Conservation (phyloP, 352 stramenopile species). For the Pythium chondricola region DNA sequence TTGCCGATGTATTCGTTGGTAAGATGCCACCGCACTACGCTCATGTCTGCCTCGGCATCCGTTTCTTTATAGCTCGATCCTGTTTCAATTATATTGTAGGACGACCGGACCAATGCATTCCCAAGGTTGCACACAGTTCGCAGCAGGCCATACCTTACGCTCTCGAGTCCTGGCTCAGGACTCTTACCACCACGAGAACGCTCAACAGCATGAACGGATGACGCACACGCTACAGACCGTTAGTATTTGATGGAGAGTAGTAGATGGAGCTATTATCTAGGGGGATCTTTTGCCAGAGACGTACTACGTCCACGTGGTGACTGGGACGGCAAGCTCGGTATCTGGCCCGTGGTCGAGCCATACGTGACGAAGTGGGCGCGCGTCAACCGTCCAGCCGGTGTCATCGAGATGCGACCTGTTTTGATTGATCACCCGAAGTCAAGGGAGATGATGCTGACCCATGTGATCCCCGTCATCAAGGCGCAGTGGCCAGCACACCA, state of each 20-base stretch:
- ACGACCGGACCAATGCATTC: neutral
- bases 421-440: neutral
- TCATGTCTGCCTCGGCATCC: constrained; percentile 2
- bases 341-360: constrained; percentile 1
- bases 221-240: too few species aligned
- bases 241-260: too few species aligned
- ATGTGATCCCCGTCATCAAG: constrained; percentile 1
- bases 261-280: too few species aligned
- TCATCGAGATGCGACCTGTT: neutral
- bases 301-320: constrained; percentile 2
- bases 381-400: neutral
- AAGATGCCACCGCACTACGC: constrained; percentile 14
- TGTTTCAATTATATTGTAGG: constrained; percentile 14
- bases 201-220: too few species aligned
- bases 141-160: constrained; percentile 16
- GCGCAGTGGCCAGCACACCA: neutral
- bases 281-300: too few species aligned
- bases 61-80: neutral
- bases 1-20: constrained; percentile 19
- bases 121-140: constrained; percentile 20
- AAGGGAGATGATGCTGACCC: neutral
- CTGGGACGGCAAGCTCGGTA: constrained; percentile 8
- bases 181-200: too few species aligned
- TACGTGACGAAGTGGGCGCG: constrained; percentile 1
- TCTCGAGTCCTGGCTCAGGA: constrained; percentile 17